Evolutionary conservation across 176 grass and related monocot genomes (phyloP), one percentile per base, ranked within the genome.

Genomic region (Luzula sylvatica): DNA sequence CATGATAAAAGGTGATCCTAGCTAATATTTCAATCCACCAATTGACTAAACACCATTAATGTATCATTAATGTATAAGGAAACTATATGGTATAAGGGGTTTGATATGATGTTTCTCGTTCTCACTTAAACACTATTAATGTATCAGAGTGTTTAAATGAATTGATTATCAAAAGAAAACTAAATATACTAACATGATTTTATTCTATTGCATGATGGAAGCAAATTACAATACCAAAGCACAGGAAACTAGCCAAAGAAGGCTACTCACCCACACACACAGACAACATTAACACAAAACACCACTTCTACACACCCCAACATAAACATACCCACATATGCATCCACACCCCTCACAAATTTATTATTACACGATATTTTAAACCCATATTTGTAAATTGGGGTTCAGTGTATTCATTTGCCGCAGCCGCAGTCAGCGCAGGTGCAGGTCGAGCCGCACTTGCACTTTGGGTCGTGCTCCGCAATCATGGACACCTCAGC

Each of bases 401-500:
- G 15, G 42, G 15, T n/a, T 32, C 9, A 35, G 9, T 25, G 68
- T 52, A 67, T 38, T 87, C 61, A 74, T 50, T 74, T 70, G 73
- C 83, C 78, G 52, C 83, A 82, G 45, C 5, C 62, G 50, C 83
- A 74, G 47, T 46, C 53, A 16, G 77, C 6, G 72, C 83, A 82
- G 83, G 26, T 19, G 83, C 83, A 87, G 73, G 11, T 71, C 58
- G 69, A 3, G 74, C 78, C 70, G 53, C 83, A 87, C 54, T 71
- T 82, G 83, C 83, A 87, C 26, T 71, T 60, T 0, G 54, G 54
- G 48, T 76, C 78, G 58, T 57, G 73, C 65, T 87, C 62, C 24
- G 70, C 74, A 2, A 14, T 19, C 41, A 44, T 46, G 5, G 46
- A 40, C 18, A 53, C 41, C 53, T 66, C 68, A 30, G 51, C 56